Conservation (phyloP, 1,139 yeast genomes). For the Yamadazyma membranifaciens region DNA sequence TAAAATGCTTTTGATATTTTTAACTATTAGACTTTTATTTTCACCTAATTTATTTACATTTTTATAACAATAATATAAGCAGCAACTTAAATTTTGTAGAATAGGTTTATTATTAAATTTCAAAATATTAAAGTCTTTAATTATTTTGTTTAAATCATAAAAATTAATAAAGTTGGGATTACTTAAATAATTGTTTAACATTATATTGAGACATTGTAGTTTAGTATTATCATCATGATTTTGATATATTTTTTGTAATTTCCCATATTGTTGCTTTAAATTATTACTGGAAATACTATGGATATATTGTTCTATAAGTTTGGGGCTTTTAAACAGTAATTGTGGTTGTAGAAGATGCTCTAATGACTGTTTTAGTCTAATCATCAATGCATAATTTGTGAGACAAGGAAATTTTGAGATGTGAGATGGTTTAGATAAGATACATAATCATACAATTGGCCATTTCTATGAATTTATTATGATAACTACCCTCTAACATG, state of each 20-base stretch:
- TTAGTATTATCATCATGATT: constrained; percentile 6
- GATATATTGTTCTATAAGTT: constrained; percentile 3
- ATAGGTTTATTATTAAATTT: constrained; percentile 2
- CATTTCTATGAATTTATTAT: too few species aligned
- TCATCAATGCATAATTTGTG: too few species aligned
- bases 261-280: constrained; percentile 4
- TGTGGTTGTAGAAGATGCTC: neutral
- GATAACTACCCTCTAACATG: too few species aligned
- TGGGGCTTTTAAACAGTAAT: neutral
- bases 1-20: constrained; percentile 3
- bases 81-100: constrained; percentile 5
- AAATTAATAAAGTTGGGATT: constrained; percentile 13
- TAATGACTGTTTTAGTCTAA: too few species aligned
- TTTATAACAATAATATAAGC: constrained; percentile 10
- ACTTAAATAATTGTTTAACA: constrained; percentile 11
- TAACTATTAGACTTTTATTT: neutral
- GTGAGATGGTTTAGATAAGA: too few species aligned
- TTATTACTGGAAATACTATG: constrained; percentile 4
- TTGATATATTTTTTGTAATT: constrained; percentile 2
- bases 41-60: constrained; percentile 5
- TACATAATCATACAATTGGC: too few species aligned
- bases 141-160: constrained; percentile 9
- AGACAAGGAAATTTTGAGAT: too few species aligned
- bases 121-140: constrained; percentile 8
- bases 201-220: constrained; percentile 12